Conservation (phyloP, 2,329 filamentous ascomycete genomes). For the Calonectria henricotiae region DNA sequence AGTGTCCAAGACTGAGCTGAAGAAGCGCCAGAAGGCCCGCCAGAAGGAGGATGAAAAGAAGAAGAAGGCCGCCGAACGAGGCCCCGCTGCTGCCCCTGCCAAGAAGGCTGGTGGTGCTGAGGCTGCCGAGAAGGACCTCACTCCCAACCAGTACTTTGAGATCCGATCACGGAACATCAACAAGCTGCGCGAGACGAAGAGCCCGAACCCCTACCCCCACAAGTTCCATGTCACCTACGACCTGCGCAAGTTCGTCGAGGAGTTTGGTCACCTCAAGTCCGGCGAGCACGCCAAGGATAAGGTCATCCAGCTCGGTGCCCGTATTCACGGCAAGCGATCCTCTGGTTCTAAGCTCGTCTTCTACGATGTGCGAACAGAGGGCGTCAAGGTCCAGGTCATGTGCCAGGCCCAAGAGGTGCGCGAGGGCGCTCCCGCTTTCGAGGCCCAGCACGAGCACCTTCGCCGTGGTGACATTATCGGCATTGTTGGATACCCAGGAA, state of each 20-base stretch:
- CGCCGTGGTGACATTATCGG: conserved; percentile 95
- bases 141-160: conserved; percentile 87
- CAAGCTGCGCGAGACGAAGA: conserved; percentile 60
- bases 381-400: conserved; percentile 88
- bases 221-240: conserved; percentile 89
- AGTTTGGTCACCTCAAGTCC: conserved; percentile 87
- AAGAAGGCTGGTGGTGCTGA: conserved; percentile 71
- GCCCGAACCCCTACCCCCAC: conserved; percentile 82
- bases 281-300: conserved; percentile 86
- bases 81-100: conserved; percentile 76
- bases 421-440: conserved; percentile 79
- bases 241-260: conserved; percentile 82
- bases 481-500: conserved; percentile 52
- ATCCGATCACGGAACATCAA: conserved; percentile 87
- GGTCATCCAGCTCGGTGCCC: conserved; percentile 83
- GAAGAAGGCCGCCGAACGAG: conserved; percentile 83
- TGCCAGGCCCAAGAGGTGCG: conserved; percentile 87
- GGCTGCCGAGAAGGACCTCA: conserved; percentile 71
- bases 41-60: conserved; percentile 91
- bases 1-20: conserved; percentile 88
- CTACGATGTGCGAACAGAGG: conserved; percentile 77
- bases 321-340: conserved; percentile 90
- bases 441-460: conserved; percentile 90
- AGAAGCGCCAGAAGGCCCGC: conserved; percentile 95
- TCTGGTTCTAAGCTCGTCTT: conserved; percentile 90